Conservation (phyloP, 257 asterid species). For the Prunella vulgaris region DNA sequence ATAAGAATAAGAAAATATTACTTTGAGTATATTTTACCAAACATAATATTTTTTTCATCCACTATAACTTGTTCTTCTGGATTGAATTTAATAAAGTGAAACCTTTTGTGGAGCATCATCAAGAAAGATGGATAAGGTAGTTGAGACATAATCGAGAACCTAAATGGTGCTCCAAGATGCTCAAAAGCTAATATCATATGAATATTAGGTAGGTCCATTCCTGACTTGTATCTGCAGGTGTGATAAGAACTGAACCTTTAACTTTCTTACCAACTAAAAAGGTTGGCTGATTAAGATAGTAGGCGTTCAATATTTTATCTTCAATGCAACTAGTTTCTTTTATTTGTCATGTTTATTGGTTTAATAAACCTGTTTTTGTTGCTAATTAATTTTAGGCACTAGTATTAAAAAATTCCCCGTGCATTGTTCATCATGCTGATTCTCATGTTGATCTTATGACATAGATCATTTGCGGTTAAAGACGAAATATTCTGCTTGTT, state of each 20-base stretch:
- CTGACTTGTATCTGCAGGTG: conserved; percentile 6
- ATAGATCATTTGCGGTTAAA: conserved; percentile 91
- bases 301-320: not conserved
- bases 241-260: not conserved
- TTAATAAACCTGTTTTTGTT: not conserved
- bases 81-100: not conserved
- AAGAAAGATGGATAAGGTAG: conserved; percentile 23
- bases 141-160: conserved; percentile 24
- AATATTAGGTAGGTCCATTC: conserved; percentile 23
- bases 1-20: not conserved
- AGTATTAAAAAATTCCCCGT: not conserved
- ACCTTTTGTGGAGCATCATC: conserved; percentile 2
- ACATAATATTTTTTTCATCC: not conserved
- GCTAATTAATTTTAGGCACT: not conserved
- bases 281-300: not conserved
- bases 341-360: not conserved
- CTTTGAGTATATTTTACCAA: not conserved
- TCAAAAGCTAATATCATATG: not conserved
- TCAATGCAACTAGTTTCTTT: not conserved
- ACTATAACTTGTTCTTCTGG: not conserved
- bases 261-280: not conserved
- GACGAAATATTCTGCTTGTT: conserved; percentile 96
- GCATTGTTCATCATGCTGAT: conserved; percentile 1
- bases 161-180: not conserved
- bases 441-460: not conserved